Conservation (phyloP, 1,284 basidiomycete genomes). For the Stereum hirsutum region DNA sequence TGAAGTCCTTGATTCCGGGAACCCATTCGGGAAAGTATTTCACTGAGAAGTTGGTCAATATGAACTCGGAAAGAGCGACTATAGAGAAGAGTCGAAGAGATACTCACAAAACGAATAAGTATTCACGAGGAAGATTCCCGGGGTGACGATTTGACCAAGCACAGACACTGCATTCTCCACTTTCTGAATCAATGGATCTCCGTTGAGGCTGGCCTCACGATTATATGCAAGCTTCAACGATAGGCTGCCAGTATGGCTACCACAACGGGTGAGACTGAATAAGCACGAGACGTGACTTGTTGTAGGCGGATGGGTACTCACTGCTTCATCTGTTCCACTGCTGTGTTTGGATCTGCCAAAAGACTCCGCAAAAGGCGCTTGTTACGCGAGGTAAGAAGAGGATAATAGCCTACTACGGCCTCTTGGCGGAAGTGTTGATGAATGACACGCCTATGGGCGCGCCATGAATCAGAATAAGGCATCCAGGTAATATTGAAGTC, state of each 20-base stretch:
- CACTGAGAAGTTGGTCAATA: no score
- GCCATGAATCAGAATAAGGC: conserved; percentile 16
- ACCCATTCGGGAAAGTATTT: no score
- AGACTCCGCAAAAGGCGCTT: conserved; percentile 15
- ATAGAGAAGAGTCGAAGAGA: no score
- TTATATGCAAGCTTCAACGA: conserved; percentile 18
- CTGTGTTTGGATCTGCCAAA: conserved; percentile 12
- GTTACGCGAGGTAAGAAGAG: no score
- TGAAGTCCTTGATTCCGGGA: no score
- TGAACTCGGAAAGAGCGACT: no score
- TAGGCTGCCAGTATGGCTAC: conserved; percentile 12
- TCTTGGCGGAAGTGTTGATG: conserved; percentile 15
- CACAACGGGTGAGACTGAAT: no score
- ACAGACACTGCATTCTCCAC: conserved; percentile 15
- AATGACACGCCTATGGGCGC: conserved; percentile 14
- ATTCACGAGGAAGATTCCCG: no score
- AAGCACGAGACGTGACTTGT: neutral
- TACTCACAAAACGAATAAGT: no score
- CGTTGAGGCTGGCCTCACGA: conserved; percentile 12
- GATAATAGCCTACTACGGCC: conserved; percentile 16
- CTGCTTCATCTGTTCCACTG: conserved; percentile 15
- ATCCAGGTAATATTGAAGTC: conserved; percentile 12
- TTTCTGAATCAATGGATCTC: conserved; percentile 15
- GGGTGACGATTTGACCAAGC: no score
- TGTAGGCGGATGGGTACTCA: no score